Conservation (phyloP, 2,329 filamentous ascomycete genomes). For the Fusarium sp. region DNA sequence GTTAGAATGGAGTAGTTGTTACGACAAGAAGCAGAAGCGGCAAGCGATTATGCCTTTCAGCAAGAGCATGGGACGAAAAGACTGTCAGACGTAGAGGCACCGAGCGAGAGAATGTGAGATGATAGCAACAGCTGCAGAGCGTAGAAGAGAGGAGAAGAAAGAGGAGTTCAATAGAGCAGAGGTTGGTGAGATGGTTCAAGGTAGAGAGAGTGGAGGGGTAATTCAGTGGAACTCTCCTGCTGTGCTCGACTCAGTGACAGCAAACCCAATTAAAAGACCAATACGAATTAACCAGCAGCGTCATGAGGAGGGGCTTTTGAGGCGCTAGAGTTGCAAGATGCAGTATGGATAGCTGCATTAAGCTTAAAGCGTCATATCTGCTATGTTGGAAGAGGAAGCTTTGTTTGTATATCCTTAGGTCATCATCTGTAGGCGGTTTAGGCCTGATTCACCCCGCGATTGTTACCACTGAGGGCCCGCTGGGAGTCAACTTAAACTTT, state of each 20-base stretch:
- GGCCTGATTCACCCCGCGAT: conserved; percentile 6
- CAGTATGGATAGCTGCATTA: neutral
- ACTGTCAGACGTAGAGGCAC: conserved; percentile 14
- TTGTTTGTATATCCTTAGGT: neutral
- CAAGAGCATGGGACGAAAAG: conserved; percentile 25
- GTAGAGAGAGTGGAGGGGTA: conserved; percentile 23
- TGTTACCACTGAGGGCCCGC: neutral
- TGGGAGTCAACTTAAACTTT: neutral
- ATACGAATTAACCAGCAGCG: conserved; percentile 11
- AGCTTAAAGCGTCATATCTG: conserved; percentile 6
- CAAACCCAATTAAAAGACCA: conserved; percentile 6
- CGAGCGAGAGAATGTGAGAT: conserved; percentile 2
- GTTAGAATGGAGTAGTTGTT: conserved; percentile 19
- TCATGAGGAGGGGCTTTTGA: conserved; percentile 16
- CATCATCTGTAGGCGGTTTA: neutral
- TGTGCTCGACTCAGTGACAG: neutral
- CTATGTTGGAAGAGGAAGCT: conserved; percentile 13
- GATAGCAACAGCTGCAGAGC: conserved; percentile 1
- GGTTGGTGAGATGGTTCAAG: conserved; percentile 10
- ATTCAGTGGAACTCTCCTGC: conserved; percentile 24
- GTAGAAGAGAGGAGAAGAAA: neutral
- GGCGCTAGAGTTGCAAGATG: conserved; percentile 15
- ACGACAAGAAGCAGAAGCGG: conserved; percentile 22
- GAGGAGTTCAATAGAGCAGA: neutral
- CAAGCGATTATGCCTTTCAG: conserved; percentile 16